These are phyloP conservation scores for Schizopora paradoxa DNA, from an alignment of 1,284 basidiomycete species.

Conservation along the genomic window DNA sequence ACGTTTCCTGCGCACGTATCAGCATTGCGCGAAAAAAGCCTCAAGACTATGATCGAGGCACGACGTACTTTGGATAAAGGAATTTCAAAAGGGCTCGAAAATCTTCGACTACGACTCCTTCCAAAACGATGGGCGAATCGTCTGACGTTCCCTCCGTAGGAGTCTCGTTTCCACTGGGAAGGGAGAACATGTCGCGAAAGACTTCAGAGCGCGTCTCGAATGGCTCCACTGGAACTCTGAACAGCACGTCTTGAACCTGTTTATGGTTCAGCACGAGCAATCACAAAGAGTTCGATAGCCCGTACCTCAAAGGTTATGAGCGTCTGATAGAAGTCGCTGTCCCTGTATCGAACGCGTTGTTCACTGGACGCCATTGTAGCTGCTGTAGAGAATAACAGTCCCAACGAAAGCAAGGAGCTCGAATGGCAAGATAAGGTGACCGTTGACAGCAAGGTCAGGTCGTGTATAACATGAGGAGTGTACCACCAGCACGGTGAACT, in stretches of 20 bases:
- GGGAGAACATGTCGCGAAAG: slow-evolving; percentile 11
- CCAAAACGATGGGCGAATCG: slow-evolving; percentile 6
- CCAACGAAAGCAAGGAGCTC: too few species aligned
- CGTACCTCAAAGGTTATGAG: slow-evolving; percentile 5
- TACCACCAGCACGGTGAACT: too few species aligned
- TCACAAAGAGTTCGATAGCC: too few species aligned
- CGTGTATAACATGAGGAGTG: too few species aligned
- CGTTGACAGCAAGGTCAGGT: too few species aligned
- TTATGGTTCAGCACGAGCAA: too few species aligned
- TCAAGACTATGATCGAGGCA: background rate
- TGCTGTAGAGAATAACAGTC: background rate
- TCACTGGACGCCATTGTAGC: background rate
- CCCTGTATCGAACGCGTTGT: too few species aligned
- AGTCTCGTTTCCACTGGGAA: background rate
- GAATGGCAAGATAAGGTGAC: too few species aligned
- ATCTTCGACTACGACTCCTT: background rate
- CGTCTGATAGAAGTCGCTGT: background rate
- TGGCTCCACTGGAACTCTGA: slow-evolving; percentile 4
- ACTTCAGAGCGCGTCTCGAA: slow-evolving; percentile 4
- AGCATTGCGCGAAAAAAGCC: background rate
- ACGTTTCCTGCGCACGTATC: background rate
- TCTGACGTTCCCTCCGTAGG: slow-evolving; percentile 4
- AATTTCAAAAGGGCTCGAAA: slow-evolving; percentile 6
- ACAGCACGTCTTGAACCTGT: slow-evolving; percentile 9
- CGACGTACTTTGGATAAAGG: slow-evolving; percentile 7